Conservation (phyloP, 2,329 filamentous ascomycete genomes). For the Ophiostoma sp. region DNA sequence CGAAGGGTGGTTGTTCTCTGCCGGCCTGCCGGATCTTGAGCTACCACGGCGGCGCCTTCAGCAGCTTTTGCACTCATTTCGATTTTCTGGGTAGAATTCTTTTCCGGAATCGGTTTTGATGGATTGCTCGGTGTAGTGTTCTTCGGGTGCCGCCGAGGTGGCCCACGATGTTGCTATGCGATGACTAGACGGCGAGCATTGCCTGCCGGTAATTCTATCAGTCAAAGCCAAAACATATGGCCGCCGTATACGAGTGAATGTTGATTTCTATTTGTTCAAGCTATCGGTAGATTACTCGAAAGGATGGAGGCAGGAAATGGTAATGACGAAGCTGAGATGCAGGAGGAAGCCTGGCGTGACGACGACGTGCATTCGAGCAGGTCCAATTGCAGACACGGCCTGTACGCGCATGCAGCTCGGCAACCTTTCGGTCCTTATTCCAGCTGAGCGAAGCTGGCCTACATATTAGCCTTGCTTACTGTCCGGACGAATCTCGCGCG, state of each 20-base stretch:
- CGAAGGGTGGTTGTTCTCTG: conserved; percentile 27
- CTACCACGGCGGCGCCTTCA: background rate
- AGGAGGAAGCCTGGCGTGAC: background rate
- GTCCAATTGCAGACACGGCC: background rate
- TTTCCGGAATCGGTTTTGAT: background rate
- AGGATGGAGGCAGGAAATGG: too few species aligned
- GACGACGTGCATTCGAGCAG: background rate
- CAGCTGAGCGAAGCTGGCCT: background rate
- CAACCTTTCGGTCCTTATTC: background rate
- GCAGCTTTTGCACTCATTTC: background rate
- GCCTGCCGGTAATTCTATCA: background rate
- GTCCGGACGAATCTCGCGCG: background rate
- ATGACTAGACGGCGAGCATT: background rate
- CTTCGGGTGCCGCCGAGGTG: background rate
- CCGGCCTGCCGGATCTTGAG: conserved; percentile 14
- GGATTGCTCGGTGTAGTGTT: background rate
- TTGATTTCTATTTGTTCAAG: too few species aligned
- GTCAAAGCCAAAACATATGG: background rate
- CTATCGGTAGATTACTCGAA: too few species aligned
- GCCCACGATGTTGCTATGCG: background rate
- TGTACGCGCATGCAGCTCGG: background rate
- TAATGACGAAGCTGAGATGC: background rate
- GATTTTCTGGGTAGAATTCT: too few species aligned
- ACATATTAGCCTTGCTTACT: background rate
- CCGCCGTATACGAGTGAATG: background rate